Evolutionary conservation across 2,329 filamentous ascomycete genomes (phyloP), one percentile per base, ranked within the genome.

Genomic region (Alternaria panax): DNA sequence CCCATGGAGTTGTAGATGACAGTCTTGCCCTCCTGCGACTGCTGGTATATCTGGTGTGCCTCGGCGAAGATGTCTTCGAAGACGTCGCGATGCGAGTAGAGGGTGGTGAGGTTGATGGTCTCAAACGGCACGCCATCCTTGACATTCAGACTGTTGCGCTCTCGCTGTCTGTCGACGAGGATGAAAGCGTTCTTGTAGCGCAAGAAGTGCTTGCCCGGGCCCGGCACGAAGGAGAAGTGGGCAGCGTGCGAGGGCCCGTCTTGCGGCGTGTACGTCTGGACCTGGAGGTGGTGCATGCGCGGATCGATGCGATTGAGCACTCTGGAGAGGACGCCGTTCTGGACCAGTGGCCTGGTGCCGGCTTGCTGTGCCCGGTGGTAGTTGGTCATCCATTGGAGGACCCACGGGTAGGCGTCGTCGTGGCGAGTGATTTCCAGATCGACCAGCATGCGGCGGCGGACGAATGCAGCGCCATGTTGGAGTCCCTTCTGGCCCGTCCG

Each of bases 361-460:
- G 80, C 72, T 85, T 90, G 62, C 84, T 91, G 68, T 72, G 82
- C 73, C 54, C 88, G 85, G 51, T 93, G 92, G 65, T 92, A 92
- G 56, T 92, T 86, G 7, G 93, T 93, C 77, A 99, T 91, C 93
- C 95, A 99, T 65, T 93, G 90, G 9, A 99, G 85, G 41, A 99
- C 88, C 94, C 93, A 98, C 40, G 89, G 89, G 76, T 98, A 99
- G 2, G 94, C 93, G 43, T 92, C 88, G 80, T 99, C 95, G 71
- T 94, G 92, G 75, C 92, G 91, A 78, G 92, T 94, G 78, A 99
- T 97, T 79, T 99, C 95, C 71, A 99, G 88, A 72, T 97, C 93
- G 70, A 98, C 92, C 28, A 99, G 88, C 80, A 99, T 88, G 48
- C 94, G 92, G 53, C 90, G 89, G 50, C 92, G 91, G 59, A 97